Percentiles rank a stretch among this genome's conserved stretches.
phyloP scores from a whole-genome alignment of 2,329 filamentous ascomycete genomes.

The Gyromitra esculenta region DNA sequence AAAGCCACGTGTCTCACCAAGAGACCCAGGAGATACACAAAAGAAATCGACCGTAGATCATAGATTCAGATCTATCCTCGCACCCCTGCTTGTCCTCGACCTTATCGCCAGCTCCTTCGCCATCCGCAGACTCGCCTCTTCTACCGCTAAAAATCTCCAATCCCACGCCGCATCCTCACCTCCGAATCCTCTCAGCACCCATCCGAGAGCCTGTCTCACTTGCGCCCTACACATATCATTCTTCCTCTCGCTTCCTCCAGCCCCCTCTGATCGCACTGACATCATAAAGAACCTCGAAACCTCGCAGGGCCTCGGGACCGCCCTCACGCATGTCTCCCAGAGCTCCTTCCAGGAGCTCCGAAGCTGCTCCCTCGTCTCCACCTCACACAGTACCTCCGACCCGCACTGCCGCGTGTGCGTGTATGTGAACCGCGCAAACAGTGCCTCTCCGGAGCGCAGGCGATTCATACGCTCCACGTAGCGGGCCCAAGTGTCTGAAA shows the following conservation, averaged over 20 bases:
- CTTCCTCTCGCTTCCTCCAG: not conserved
- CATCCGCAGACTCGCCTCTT: conserved; percentile 18
- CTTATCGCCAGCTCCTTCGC: conserved; percentile 30
- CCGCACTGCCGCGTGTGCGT: conserved; percentile 24
- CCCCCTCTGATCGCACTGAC: not conserved
- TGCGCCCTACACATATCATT: conserved; percentile 21
- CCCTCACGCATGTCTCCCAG: conserved; percentile 29
- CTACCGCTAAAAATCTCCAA: conserved; percentile 29
- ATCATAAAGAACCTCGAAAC: conserved; percentile 44
- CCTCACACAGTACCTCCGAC: conserved; percentile 10
- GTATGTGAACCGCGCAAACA: conserved; percentile 30
- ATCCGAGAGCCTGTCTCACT: conserved; percentile 8
- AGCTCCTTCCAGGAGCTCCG: conserved; percentile 29
- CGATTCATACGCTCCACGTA: conserved; percentile 29
- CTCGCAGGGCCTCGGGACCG: conserved; percentile 35
- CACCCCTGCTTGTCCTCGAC: not conserved
- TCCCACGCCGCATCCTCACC: conserved; percentile 36
- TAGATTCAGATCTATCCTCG: not conserved
- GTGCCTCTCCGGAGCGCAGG: conserved; percentile 13
- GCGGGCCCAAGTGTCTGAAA: conserved; percentile 33
- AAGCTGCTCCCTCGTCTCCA: conserved; percentile 30
- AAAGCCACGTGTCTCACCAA: conserved; percentile 1
- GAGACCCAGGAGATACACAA: conserved; percentile 2
- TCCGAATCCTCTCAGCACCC: conserved; percentile 31
- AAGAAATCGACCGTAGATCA: conserved; percentile 8